Evolutionary conservation across 352 stramenopile genomes (phyloP).

Genomic region (Phytopythium chamaehyphon): DNA sequence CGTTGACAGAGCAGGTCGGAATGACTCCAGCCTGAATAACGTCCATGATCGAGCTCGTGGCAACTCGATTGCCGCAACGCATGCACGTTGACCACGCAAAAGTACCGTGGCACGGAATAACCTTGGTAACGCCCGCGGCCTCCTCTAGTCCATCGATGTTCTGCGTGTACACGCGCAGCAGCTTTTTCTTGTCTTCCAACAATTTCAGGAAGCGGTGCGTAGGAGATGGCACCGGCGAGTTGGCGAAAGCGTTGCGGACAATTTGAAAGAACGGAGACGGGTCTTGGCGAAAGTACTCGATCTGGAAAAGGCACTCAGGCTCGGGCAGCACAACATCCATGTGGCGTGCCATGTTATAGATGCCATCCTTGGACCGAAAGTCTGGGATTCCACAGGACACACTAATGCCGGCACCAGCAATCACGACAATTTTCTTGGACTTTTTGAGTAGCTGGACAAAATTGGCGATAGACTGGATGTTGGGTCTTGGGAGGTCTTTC

Average conservation of each 20-base stretch:
- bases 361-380: constrained; percentile 92
- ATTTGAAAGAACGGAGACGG: constrained; percentile 97
- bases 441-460: constrained; percentile 69
- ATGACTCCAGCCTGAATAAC: constrained; percentile 79
- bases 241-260: constrained; percentile 73
- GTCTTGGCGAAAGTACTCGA: constrained; percentile 96
- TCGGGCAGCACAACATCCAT: constrained; percentile 89
- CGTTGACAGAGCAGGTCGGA: constrained; percentile 47
- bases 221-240: constrained; percentile 79
- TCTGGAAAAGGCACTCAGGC: constrained; percentile 98
- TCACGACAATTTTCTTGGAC: constrained; percentile 87
- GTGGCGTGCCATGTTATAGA: constrained; percentile 79
- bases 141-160: constrained; percentile 98
- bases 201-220: constrained; percentile 95
- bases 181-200: constrained; percentile 88
- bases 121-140: constrained; percentile 85
- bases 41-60: constrained; percentile 45
- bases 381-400: constrained; percentile 98
- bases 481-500: constrained; percentile 22
- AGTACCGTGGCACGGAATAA: constrained; percentile 94
- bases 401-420: constrained; percentile 92
- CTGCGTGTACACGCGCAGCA: constrained; percentile 95
- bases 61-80: constrained; percentile 66
- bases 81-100: constrained; percentile 91
- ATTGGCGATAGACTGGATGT: constrained; percentile 46